phyloP scores from a whole-genome alignment of 768 basidiomycete species.

The Naganishia antarctica region DNA sequence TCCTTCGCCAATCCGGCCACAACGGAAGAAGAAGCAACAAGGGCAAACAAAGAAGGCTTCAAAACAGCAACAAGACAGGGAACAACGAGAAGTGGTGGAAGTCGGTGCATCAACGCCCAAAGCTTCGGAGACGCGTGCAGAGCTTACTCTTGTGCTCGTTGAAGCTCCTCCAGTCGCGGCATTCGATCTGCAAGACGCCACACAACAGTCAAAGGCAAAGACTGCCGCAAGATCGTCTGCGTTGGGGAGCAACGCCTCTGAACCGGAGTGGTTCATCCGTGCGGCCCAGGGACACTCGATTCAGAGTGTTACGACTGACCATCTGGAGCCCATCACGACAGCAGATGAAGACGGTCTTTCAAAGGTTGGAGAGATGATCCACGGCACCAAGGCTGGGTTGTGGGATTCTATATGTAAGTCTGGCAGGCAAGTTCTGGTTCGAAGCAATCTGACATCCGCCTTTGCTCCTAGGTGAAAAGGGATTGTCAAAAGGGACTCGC shows the following conservation, averaged over 20 bases:
- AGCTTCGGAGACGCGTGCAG: background rate
- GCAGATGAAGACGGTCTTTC: conserved; percentile 58
- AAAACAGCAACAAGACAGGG: background rate
- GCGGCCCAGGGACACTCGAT: conserved; percentile 48
- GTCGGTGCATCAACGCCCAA: conserved; percentile 3
- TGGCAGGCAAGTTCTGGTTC: too few species aligned
- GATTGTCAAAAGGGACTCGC: conserved; percentile 75
- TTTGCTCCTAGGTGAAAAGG: conserved; percentile 67
- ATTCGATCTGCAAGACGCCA: conserved; percentile 5
- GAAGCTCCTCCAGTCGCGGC: conserved; percentile 23
- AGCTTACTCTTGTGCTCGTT: background rate
- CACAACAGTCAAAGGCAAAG: background rate
- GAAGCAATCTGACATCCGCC: too few species aligned
- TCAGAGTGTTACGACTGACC: conserved; percentile 38
- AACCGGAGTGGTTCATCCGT: conserved; percentile 44
- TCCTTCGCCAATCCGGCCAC: conserved; percentile 36
- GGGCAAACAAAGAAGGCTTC: conserved; percentile 1
- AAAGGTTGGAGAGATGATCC: conserved; percentile 53
- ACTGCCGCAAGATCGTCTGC: conserved; percentile 7
- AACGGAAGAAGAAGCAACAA: conserved; percentile 29
- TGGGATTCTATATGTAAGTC: conserved; percentile 44
- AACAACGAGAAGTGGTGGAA: background rate
- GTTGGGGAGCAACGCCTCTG: background rate
- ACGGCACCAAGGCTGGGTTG: conserved; percentile 44
- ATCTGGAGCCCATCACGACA: conserved; percentile 34